These are phyloP conservation scores for Mycosphaerella arachidis DNA, from an alignment of 2,329 filamentous ascomycete species.

Conservation along the genomic window DNA sequence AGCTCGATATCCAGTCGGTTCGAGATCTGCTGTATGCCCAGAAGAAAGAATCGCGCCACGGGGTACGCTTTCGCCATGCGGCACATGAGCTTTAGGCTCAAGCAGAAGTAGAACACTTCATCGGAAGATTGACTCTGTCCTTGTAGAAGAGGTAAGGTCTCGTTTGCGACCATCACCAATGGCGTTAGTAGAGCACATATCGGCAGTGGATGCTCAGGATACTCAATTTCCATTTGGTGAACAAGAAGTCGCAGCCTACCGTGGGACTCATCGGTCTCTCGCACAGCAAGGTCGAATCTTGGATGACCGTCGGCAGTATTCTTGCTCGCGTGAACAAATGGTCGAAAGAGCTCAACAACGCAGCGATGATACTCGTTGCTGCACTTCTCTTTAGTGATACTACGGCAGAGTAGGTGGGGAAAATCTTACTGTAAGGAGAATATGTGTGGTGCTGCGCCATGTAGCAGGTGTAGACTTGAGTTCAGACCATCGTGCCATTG, in stretches of 20 bases:
- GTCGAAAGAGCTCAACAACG: constrained; percentile 9
- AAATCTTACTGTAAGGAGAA: constrained; percentile 9
- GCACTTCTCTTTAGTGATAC: neutral
- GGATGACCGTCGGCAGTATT: neutral
- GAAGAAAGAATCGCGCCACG: constrained; percentile 1
- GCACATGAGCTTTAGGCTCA: constrained; percentile 9
- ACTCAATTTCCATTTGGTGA: constrained; percentile 9
- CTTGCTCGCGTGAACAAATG: constrained; percentile 1
- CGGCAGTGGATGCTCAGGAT: constrained; percentile 1
- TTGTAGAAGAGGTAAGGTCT: neutral
- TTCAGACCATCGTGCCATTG: constrained; percentile 3
- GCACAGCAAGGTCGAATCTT: neutral
- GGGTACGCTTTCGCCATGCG: constrained; percentile 7
- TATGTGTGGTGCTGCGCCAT: constrained; percentile 9
- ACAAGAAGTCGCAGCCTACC: constrained; percentile 4
- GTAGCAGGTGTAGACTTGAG: constrained; percentile 1
- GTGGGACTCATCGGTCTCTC: neutral
- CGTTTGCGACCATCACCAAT: constrained; percentile 5
- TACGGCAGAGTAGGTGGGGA: neutral
- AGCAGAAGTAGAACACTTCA: constrained; percentile 10
- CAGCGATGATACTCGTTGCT: constrained; percentile 12
- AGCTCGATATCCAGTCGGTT: neutral
- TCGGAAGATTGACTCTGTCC: neutral
- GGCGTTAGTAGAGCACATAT: neutral
- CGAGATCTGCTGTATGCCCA: constrained; percentile 2